Evolutionary conservation across 306 rosid genomes (phyloP).

Genomic region (Trifolium fragiferum): DNA sequence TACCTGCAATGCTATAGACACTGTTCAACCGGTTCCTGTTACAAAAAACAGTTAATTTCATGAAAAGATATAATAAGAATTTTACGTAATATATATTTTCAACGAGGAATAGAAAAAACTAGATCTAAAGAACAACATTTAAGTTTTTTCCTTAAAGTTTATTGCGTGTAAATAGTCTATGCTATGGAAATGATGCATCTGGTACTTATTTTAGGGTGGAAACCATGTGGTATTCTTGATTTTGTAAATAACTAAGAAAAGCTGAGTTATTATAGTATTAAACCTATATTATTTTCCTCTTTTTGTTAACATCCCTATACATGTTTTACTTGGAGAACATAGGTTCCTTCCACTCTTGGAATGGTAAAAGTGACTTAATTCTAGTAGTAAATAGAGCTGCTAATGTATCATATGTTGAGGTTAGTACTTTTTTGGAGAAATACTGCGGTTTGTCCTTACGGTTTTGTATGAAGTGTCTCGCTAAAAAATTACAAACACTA

Average conservation of each 20-base stretch:
- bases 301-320: too few relatives aligned
- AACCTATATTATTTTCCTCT: too few relatives aligned
- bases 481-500: slow-evolving; percentile 18
- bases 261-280: neutral
- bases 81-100: too few relatives aligned
- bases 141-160: too few relatives aligned
- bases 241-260: slow-evolving; percentile 10
- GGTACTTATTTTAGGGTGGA: slow-evolving; percentile 3
- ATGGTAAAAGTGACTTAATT: neutral
- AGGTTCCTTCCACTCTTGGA: neutral
- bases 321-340: neutral
- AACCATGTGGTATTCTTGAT: neutral
- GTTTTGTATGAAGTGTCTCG: slow-evolving; percentile 4
- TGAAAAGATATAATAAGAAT: too few relatives aligned
- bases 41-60: too few relatives aligned
- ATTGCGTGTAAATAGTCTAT: neutral
- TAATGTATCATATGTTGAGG: slow-evolving; percentile 10
- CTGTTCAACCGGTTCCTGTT: too few relatives aligned
- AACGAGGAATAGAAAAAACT: too few relatives aligned
- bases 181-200: slow-evolving; percentile 5
- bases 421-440: neutral
- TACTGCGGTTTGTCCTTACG: neutral
- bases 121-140: too few relatives aligned
- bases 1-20: too few relatives aligned
- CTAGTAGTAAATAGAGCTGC: neutral